Conservation (phyloP, 768 basidiomycete genomes). For the Xerocomellus intermedius region DNA sequence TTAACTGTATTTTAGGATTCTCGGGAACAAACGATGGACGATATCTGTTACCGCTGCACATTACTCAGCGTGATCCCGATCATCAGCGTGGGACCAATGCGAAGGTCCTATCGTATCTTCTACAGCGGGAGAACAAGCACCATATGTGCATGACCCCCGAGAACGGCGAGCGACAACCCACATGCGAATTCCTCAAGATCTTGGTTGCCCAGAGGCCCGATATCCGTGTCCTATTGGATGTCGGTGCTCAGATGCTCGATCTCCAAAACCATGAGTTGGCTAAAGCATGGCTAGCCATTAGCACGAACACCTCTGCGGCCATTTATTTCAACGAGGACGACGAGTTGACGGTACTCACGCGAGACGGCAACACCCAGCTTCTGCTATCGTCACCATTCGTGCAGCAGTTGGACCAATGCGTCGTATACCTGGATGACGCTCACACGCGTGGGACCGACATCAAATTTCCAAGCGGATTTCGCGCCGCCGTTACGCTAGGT, state of each 20-base stretch:
- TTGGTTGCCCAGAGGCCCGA: constrained; percentile 33
- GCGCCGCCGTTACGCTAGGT: constrained; percentile 2
- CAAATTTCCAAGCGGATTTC: constrained; percentile 40
- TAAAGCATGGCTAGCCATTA: constrained; percentile 12
- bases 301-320: constrained; percentile 35
- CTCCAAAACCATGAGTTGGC: constrained; percentile 41
- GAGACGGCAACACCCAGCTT: no score
- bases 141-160: constrained; percentile 27
- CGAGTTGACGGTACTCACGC: no score
- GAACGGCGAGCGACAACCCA: constrained; percentile 6
- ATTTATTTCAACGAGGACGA: constrained; percentile 34
- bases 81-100: no score
- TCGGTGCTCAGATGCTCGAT: constrained; percentile 38
- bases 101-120: no score
- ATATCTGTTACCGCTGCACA: constrained; percentile 20
- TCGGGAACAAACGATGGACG: constrained; percentile 56
- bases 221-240: constrained; percentile 37
- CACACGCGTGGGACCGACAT: constrained; percentile 51
- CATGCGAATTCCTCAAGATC: constrained; percentile 28
- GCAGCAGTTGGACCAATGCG: no score
- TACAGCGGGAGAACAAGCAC: neutral
- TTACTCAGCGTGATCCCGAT: constrained; percentile 22
- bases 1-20: constrained; percentile 27
- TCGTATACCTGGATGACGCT: constrained; percentile 52
- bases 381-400: no score